Evolutionary conservation across 345 rosid species (phyloP), one percentile per base, ranked within the genome.

Genomic region (Eucalyptus regnans): DNA sequence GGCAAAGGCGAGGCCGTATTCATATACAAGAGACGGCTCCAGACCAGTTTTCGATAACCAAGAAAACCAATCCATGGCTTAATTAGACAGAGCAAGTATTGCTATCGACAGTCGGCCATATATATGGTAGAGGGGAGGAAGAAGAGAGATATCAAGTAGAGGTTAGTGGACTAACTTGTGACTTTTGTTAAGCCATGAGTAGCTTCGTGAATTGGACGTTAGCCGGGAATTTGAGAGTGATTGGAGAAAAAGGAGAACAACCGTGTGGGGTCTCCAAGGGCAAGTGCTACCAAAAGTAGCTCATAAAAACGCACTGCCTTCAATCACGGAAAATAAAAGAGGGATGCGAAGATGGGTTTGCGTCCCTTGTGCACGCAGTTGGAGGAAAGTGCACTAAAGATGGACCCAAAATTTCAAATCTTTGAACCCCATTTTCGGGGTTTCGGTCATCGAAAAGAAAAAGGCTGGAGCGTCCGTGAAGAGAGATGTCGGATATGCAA

Each of bases 11-110:
- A 96, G 96, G 71, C 96, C 95, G 86, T 97, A 97, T 80, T 98
- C 98, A 86, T 98, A 95, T 33, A 98, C 93, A 2, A 96, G 95
- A 10, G 96, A 93, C 43, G 97, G 95, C 80, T 96, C 98, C 2
- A 98, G 96, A 81, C 92, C 92, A 5, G 97, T 94, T 90, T 92
- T 95, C 48, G 99, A 94, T 13, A 98, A 95, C 99, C 99, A 98
- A 13, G 98, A 93, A 92, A 95, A 97, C 99, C 99, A 98, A 87
- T 98, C 98, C 99, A 97, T 96, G 64, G 83, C 54, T 83, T 86
- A 56, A 48, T n/a, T 10, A 9, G 43, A 71, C 6, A 27, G 46
- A 15, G 80, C 12, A 49, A 46, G 54, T 64, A 60, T 44, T 48
- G 88, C 43, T 62, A 33, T 58, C 54, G 44, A 60, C 84, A 29